Conservation (phyloP, 306 rosid genomes). For the Arachis stenosperma region DNA sequence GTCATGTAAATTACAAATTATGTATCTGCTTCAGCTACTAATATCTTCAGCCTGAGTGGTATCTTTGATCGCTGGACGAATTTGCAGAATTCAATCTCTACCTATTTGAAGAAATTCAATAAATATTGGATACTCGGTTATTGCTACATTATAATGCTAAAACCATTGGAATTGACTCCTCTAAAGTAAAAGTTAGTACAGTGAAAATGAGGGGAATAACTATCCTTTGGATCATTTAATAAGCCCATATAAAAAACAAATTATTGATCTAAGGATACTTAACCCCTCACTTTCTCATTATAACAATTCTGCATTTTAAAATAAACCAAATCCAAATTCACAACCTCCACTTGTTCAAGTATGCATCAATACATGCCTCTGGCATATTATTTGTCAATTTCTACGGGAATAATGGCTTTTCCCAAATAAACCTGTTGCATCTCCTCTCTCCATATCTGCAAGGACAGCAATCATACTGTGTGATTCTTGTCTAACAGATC, state of each 20-base stretch:
- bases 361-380: conserved; percentile 20
- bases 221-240: too few species aligned
- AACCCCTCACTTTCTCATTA: too few species aligned
- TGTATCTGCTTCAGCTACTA: conserved; percentile 30
- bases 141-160: neutral
- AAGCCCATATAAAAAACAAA: too few species aligned
- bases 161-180: too few species aligned
- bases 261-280: too few species aligned
- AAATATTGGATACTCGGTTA: neutral
- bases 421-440: conserved; percentile 86
- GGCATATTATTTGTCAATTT: conserved; percentile 57
- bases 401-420: conserved; percentile 59
- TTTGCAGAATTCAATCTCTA: conserved; percentile 22
- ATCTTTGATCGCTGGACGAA: conserved; percentile 32
- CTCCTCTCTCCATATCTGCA: conserved; percentile 96
- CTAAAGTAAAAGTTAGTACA: too few species aligned
- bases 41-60: conserved; percentile 9
- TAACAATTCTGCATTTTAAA: too few species aligned
- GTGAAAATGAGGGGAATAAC: too few species aligned
- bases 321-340: neutral
- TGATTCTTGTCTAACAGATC: conserved; percentile 30
- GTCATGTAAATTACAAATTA: conserved; percentile 30
- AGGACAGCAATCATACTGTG: conserved; percentile 31
- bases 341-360: conserved; percentile 27
- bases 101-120: conserved; percentile 27